A percentile compares a stretch with the other conserved stretches of the same genome.
Evolutionary conservation across 176 grass and related monocot species (phyloP).

Genomic region (Juncus inflexus): DNA sequence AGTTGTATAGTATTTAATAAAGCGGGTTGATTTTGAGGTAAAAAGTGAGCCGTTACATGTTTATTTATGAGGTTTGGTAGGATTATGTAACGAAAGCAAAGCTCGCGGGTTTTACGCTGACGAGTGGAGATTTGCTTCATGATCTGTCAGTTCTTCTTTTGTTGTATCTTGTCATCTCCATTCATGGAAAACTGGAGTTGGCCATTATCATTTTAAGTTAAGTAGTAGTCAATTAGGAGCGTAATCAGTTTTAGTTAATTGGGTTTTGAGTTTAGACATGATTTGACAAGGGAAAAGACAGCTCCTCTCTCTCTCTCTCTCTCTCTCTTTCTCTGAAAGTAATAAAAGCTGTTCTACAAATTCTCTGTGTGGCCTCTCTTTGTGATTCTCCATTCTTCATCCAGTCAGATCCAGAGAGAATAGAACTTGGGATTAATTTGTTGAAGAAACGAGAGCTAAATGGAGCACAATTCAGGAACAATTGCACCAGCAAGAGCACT

Average conservation of each 20-base stretch:
- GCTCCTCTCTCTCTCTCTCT: slow-evolving; percentile 6
- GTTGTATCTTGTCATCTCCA: not conserved
- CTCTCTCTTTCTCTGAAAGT: not conserved
- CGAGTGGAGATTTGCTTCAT: slow-evolving; percentile 1
- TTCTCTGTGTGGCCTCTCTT: slow-evolving; percentile 3
- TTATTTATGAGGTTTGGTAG: too few relatives aligned
- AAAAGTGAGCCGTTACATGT: too few relatives aligned
- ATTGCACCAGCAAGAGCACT: not conserved
- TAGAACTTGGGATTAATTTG: too few relatives aligned
- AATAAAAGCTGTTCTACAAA: not conserved
- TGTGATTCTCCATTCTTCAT: not conserved
- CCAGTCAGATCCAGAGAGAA: not conserved
- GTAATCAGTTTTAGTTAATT: not conserved
- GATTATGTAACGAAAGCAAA: not conserved
- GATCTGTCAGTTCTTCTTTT: slow-evolving; percentile 9
- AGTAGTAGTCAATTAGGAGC: not conserved
- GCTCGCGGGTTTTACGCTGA: not conserved
- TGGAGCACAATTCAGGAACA: not conserved
- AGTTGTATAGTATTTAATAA: too few relatives aligned
- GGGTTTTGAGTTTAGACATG: not conserved
- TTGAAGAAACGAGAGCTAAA: not conserved
- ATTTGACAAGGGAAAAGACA: slow-evolving; percentile 18
- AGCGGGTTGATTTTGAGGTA: too few relatives aligned
- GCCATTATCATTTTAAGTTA: slow-evolving; percentile 4
- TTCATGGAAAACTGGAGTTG: not conserved